Evolutionary conservation across 2,329 filamentous ascomycete genomes (phyloP), one percentile per base, ranked within the genome.

Genomic region (Neofusicoccum sp.): DNA sequence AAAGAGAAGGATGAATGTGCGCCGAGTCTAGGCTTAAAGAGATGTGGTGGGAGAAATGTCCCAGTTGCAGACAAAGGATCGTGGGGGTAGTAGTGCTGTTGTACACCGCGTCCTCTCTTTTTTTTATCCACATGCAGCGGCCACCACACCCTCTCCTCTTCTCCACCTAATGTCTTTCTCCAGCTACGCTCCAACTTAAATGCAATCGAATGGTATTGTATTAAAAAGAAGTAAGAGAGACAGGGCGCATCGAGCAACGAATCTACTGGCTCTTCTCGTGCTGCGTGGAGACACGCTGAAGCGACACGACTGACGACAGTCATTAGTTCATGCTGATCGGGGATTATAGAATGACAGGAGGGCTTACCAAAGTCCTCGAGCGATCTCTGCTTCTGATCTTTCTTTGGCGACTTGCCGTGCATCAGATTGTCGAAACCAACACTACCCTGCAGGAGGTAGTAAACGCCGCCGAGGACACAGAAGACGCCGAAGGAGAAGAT

Each of bases 401-500:
- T 87, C 83, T 92, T 91, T 67, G 86, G 86, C 64, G 87, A 89
- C 82, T 93, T 93, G 73, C 91, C 90, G 79, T 96, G 91, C 89
- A 96, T 95, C 65, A 96, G 82, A 80, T 95, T 93, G 79, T 96
- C 90, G 76, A 96, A 96, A 64, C 88, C 88, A 64, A 84, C 78
- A 70, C 87, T 91, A 75, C 89, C 89, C 76, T 93, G 88, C 72
- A 96, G 66, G 70, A 95, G 83, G 80, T 92, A 93, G 79, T 90
- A 90, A 16, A 88, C 77, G 74, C 85, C 86, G 70, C 87, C 89
- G 84, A 93, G 86, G 72, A 92, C 84, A 74, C 88, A 91, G 82
- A 96, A 95, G 71, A 96, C 83, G 74, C 91, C 92, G 73, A 96
- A 91, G 14, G 91, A 93, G 82, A 93, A 95, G 70, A 95, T 86